Conservation (phyloP, 495 filamentous ascomycete species). For the Annulohypoxylon nitens region DNA sequence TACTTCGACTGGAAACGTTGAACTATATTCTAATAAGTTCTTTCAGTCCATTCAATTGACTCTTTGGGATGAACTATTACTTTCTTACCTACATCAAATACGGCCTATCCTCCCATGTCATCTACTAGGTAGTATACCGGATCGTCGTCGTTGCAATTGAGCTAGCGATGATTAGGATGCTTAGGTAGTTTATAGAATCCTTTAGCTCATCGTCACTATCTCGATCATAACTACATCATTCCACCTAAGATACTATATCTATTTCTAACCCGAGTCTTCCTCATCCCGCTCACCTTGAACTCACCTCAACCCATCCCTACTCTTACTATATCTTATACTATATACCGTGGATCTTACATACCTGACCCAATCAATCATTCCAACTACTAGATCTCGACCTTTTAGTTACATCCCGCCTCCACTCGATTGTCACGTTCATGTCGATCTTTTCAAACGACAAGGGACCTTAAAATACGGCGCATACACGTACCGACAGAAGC, state of each 20-base stretch:
- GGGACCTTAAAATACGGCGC: conserved; percentile 18
- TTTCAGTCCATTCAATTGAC: background rate
- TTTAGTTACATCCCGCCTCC: conserved; percentile 32
- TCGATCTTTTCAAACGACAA: conserved; percentile 36
- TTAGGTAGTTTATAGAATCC: conserved; percentile 18
- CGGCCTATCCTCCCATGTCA: background rate
- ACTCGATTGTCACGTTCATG: conserved; percentile 20
- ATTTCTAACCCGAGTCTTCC: conserved; percentile 7
- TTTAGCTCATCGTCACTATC: conserved; percentile 35
- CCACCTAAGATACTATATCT: conserved; percentile 20
- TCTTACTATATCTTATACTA: background rate
- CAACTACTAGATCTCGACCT: conserved; percentile 27
- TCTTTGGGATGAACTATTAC: background rate
- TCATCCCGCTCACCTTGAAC: conserved; percentile 6
- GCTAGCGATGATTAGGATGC: background rate
- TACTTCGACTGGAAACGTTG: background rate
- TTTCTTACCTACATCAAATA: background rate
- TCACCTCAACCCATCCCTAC: background rate
- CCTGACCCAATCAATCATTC: conserved; percentile 30
- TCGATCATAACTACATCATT: conserved; percentile 39
- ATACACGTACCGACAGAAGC: conserved; percentile 34
- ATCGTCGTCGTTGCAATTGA: conserved; percentile 14
- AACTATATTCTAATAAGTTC: background rate
- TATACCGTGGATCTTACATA: background rate
- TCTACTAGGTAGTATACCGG: background rate